Conservation (phyloP, 75 land plant species). For the Adiantum capillusveneris region DNA sequence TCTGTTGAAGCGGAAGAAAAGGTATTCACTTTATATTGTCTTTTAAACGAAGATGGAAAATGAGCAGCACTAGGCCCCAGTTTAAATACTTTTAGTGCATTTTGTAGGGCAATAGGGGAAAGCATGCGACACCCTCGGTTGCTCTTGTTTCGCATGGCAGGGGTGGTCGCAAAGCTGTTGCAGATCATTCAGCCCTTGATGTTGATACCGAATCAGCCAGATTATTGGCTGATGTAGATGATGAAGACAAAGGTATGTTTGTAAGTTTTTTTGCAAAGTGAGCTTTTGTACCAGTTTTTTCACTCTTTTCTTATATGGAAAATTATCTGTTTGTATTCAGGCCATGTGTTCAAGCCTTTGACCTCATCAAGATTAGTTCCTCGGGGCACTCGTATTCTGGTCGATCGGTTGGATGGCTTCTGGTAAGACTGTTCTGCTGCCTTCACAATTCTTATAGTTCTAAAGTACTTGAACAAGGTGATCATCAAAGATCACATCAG, state of each 20-base stretch:
- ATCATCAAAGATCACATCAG: too few relatives aligned
- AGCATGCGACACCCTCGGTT: conserved; percentile 26
- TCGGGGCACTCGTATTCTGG: conserved; percentile 53
- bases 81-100: too few relatives aligned
- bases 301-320: too few relatives aligned
- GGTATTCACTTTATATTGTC: too few relatives aligned
- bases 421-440: conserved; percentile 44
- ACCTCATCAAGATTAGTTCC: conserved; percentile 75
- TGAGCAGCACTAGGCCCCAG: too few relatives aligned
- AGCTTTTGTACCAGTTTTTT: too few relatives aligned
- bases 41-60: too few relatives aligned
- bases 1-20: background rate
- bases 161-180: conserved; percentile 50
- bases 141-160: conserved; percentile 61
- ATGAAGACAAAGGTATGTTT: conserved; percentile 86
- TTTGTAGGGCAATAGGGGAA: conserved; percentile 45
- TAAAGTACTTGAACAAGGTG: too few relatives aligned
- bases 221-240: conserved; percentile 49
- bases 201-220: conserved; percentile 50
- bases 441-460: too few relatives aligned
- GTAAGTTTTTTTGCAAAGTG: too few relatives aligned
- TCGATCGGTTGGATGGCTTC: conserved; percentile 77
- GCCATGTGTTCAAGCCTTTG: conserved; percentile 88
- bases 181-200: conserved; percentile 72
- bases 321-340: conserved; percentile 21